phyloP scores from a whole-genome alignment of 176 grass and related monocot genomes.

The Secale cereale region DNA sequence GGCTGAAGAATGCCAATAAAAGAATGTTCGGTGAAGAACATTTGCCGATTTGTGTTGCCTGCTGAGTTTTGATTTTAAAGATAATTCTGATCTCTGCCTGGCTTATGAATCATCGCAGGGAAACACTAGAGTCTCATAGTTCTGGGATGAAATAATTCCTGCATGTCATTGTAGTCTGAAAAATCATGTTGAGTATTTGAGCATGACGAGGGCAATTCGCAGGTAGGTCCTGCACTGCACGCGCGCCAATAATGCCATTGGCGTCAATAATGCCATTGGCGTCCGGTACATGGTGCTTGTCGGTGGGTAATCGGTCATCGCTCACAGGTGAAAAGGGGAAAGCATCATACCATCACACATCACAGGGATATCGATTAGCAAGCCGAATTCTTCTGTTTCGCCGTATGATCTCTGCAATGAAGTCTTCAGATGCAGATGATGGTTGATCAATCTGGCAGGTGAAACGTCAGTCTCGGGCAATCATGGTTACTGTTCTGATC shows the following conservation, averaged over 20 bases:
- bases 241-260: too few relatives aligned
- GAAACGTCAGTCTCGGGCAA: not conserved
- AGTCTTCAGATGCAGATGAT: not conserved
- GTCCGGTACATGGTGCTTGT: not conserved
- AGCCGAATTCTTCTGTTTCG: not conserved
- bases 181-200: slow-evolving; percentile 1
- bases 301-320: not conserved
- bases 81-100: not conserved
- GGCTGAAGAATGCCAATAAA: slow-evolving; percentile 38
- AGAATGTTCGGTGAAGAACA: not conserved
- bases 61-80: not conserved
- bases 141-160: not conserved
- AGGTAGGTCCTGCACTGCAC: too few relatives aligned
- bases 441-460: not conserved
- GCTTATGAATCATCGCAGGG: not conserved
- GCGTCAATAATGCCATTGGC: not conserved
- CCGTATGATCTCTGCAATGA: not conserved
- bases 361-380: not conserved
- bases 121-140: not conserved
- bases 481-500: too few relatives aligned
- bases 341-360: not conserved
- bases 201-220: too few relatives aligned
- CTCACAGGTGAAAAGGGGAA: not conserved
- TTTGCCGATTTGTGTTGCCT: not conserved
- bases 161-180: not conserved